phyloP scores from a whole-genome alignment of 176 grass and related monocot genomes.

The Microstegium vimineum region DNA sequence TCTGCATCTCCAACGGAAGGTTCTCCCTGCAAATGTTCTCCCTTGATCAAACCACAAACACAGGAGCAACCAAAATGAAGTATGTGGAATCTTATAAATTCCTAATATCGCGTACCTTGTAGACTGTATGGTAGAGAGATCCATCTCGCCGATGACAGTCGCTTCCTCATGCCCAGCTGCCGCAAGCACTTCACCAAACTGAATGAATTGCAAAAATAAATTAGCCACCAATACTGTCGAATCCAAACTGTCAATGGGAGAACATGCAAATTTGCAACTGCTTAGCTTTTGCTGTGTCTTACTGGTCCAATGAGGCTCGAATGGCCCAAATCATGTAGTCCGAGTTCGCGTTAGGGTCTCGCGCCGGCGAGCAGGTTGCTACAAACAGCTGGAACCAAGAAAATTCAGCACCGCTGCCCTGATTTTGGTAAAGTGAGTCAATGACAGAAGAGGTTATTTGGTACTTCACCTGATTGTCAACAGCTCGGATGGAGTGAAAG shows the following conservation, averaged over 20 bases:
- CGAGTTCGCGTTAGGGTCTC: slow-evolving; percentile 30
- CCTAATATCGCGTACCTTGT: not conserved
- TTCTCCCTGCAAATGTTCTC: slow-evolving; percentile 40
- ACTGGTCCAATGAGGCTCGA: slow-evolving; percentile 60
- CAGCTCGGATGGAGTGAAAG: slow-evolving; percentile 30
- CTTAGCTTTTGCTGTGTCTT: not conserved
- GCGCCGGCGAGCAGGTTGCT: slow-evolving; percentile 49
- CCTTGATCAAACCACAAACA: not conserved
- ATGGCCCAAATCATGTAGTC: slow-evolving; percentile 59
- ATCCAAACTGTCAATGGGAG: not conserved
- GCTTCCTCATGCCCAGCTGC: slow-evolving; percentile 49
- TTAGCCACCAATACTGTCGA: not conserved
- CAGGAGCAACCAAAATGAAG: not conserved
- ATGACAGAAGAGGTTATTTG: not conserved
- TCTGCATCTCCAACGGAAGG: slow-evolving; percentile 55
- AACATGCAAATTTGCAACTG: not conserved
- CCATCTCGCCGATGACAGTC: slow-evolving; percentile 36
- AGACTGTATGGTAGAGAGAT: slow-evolving; percentile 32
- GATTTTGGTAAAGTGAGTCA: not conserved
- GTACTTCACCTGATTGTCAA: slow-evolving; percentile 60
- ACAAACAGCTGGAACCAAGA: slow-evolving; percentile 48
- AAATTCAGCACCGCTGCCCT: not conserved
- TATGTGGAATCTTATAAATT: not conserved
- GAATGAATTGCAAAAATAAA: not conserved
- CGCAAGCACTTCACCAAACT: slow-evolving; percentile 60